These are phyloP conservation scores for Xylaria castorea DNA, from an alignment of 495 filamentous ascomycete species.

Conservation along the genomic window DNA sequence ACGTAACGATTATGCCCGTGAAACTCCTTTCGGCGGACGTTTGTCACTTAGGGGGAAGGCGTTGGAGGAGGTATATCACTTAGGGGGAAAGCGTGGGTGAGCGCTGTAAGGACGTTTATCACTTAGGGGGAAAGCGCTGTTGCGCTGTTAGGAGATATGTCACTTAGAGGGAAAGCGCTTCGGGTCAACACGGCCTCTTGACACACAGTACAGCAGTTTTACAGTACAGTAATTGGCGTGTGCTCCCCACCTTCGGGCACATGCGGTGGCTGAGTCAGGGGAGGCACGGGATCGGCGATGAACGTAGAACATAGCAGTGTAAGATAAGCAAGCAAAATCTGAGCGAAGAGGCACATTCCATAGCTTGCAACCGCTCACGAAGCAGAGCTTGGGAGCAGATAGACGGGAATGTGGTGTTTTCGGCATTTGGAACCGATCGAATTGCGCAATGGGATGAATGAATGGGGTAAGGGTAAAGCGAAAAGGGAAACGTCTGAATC, in stretches of 20 bases:
- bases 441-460: not conserved
- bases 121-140: slow-evolving; percentile 30
- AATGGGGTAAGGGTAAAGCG: slow-evolving; percentile 4
- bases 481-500: slow-evolving; percentile 8
- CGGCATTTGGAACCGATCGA: slow-evolving; percentile 13
- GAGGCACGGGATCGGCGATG: not conserved
- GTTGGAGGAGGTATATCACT: slow-evolving; percentile 3
- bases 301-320: not conserved
- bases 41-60: slow-evolving; percentile 25
- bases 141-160: slow-evolving; percentile 26
- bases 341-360: not conserved
- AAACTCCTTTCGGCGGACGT: slow-evolving; percentile 16
- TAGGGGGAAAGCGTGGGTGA: slow-evolving; percentile 13
- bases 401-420: not conserved
- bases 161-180: slow-evolving; percentile 32
- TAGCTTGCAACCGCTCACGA: not conserved
- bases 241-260: not conserved
- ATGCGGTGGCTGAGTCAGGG: slow-evolving; percentile 4
- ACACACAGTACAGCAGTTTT: not conserved
- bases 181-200: slow-evolving; percentile 26
- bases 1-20: slow-evolving; percentile 22
- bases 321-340: slow-evolving; percentile 8
- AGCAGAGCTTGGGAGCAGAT: not conserved
- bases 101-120: slow-evolving; percentile 23
- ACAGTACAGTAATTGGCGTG: not conserved